Conservation (phyloP, 306 rosid genomes). For the Chamaecrista fasciculata region DNA sequence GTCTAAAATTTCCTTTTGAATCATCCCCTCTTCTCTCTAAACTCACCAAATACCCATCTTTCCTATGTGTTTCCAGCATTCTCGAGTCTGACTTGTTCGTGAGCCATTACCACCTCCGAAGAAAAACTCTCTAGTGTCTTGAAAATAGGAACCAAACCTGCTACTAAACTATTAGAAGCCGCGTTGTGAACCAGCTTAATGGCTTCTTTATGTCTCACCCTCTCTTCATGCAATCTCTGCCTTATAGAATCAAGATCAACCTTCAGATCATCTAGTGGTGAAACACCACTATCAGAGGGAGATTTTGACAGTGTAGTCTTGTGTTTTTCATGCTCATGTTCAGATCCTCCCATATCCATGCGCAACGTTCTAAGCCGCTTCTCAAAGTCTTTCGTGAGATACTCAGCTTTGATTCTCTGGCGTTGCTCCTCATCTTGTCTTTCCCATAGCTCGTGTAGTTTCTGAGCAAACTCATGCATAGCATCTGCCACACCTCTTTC, state of each 20-base stretch:
- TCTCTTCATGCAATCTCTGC: conserved; percentile 72
- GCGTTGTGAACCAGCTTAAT: conserved; percentile 62
- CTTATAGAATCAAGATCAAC: conserved; percentile 87
- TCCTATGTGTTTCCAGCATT: conserved; percentile 29
- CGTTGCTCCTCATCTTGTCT: conserved; percentile 87
- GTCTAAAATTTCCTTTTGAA: conserved; percentile 31
- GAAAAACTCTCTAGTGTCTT: conserved; percentile 78
- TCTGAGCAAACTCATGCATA: conserved; percentile 73
- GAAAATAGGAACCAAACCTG: conserved; percentile 88
- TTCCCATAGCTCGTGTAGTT: conserved; percentile 82
- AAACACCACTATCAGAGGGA: conserved; percentile 69
- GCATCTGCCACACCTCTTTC: conserved; percentile 70
- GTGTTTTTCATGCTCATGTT: conserved; percentile 49
- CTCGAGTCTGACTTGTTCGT: conserved; percentile 78
- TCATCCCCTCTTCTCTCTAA: background rate
- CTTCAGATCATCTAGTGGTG: conserved; percentile 80
- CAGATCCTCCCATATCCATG: conserved; percentile 49
- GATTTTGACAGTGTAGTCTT: conserved; percentile 49
- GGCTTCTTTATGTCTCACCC: conserved; percentile 75
- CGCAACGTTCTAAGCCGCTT: conserved; percentile 62
- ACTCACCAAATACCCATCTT: conserved; percentile 17
- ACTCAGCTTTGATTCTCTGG: conserved; percentile 75
- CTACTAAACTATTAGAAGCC: conserved; percentile 75
- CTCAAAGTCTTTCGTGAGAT: conserved; percentile 71
- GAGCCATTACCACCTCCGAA: conserved; percentile 77